Evolutionary conservation across 352 stramenopile genomes (phyloP), one percentile per base, ranked within the genome.

Genomic region (Phytopythium ostracodes): DNA sequence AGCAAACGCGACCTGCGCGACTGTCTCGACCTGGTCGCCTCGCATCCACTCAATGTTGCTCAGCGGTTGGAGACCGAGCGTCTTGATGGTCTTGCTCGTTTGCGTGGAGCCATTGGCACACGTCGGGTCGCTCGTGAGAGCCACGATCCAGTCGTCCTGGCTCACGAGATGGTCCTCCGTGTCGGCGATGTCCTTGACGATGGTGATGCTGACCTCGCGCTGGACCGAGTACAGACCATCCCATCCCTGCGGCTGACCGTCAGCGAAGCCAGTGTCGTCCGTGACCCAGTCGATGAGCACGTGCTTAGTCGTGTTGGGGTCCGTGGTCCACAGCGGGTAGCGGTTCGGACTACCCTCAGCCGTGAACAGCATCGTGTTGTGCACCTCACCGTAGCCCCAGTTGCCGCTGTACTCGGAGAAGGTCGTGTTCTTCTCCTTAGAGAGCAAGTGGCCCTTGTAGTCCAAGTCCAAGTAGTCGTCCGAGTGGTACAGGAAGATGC

Each of bases 311-410:
- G 54, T 76, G 56, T 77, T 68, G 33, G 80, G 72, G 68, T 89
- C 74, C 22, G 74, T 73, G 3, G 78, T 73, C 80, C 80, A 89
- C 77, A 89, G 84, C 17, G 76, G 67, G 70, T 87, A 89, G 0
- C 78, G 76, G 24, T 71, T 64, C 36, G 76, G 67, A 3, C 68
- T 66, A n/a, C 75, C 75, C 22, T 87, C 80, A 4, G 78, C 76
- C n/a, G 76, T 74, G 18, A 87, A 85, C 44, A 89, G 65, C 68
- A 89, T 81, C 25, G 87, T 68, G 67, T 87, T 87, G 70, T 89
- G 77, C 1, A 66, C 62, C 38, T 81, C 70, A 31, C 77, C 77
- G 17, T 89, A 87, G 2, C 79, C 79, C 76, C 76, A 89, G 66
- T 38, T 81, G 5, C 33, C 79, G 43, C 77, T 87, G 67, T 79